Conservation (phyloP, 2,329 filamentous ascomycete genomes). For the Monosporascus ibericus region DNA sequence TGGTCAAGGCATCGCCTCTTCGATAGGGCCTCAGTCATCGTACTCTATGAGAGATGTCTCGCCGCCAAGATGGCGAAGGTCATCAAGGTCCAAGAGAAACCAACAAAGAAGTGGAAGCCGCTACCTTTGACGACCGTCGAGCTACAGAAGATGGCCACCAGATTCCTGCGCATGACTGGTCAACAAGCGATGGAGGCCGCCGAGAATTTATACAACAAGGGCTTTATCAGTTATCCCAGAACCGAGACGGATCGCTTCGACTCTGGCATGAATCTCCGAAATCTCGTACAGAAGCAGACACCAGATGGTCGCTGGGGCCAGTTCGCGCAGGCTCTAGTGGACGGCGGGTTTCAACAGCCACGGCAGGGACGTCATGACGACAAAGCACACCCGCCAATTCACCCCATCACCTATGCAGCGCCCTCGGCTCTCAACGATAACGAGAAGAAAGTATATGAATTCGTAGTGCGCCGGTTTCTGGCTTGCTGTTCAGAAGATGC, state of each 20-base stretch:
- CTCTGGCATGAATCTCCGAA: conserved; percentile 75
- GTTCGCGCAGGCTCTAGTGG: conserved; percentile 69
- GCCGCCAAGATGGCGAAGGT: conserved; percentile 71
- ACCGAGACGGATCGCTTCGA: conserved; percentile 98
- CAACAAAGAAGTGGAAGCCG: conserved; percentile 90
- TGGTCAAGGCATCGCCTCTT: conserved; percentile 84
- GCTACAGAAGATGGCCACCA: conserved; percentile 89
- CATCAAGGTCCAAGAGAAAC: conserved; percentile 80
- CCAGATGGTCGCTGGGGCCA: conserved; percentile 70
- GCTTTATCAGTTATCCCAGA: conserved; percentile 94
- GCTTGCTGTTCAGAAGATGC: conserved; percentile 96
- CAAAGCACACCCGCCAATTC: conserved; percentile 94
- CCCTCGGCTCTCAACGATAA: conserved; percentile 56
- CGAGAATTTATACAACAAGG: conserved; percentile 84
- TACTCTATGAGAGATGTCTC: conserved; percentile 84
- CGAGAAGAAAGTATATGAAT: conserved; percentile 81
- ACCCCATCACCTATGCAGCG: conserved; percentile 81
- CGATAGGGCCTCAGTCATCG: conserved; percentile 72
- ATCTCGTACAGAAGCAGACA: conserved; percentile 76
- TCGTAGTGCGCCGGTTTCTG: conserved; percentile 84
- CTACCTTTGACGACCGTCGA: conserved; percentile 93
- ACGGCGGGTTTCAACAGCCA: conserved; percentile 74
- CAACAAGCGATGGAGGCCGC: conserved; percentile 85
- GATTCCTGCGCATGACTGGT: conserved; percentile 84
- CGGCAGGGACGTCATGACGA: conserved; percentile 85